Conservation (phyloP, 257 asterid genomes). For the Capsicum pubescens region DNA sequence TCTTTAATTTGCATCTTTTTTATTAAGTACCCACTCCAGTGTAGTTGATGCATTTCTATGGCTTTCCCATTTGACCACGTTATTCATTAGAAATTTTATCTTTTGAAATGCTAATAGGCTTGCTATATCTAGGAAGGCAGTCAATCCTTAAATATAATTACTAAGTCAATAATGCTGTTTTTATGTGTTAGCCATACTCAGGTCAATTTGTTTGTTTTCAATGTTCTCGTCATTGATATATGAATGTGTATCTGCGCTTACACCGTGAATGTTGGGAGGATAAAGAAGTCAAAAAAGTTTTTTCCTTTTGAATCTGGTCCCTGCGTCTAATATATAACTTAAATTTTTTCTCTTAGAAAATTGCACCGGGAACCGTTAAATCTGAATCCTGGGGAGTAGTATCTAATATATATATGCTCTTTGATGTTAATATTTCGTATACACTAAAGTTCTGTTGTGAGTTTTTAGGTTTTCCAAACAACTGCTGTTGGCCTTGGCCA, state of each 20-base stretch:
- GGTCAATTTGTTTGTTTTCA: neutral
- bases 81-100: neutral
- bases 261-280: neutral
- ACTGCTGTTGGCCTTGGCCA: slow-evolving; percentile 98
- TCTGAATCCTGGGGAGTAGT: neutral
- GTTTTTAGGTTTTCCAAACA: slow-evolving; percentile 86
- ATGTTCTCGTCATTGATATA: neutral
- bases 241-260: neutral
- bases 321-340: neutral
- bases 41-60: neutral
- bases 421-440: neutral
- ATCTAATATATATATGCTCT: neutral
- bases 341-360: neutral
- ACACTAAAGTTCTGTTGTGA: neutral
- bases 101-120: neutral
- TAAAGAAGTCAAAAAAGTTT: neutral
- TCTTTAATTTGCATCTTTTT: too few relatives aligned
- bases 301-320: neutral
- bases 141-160: neutral
- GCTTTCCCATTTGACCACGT: neutral
- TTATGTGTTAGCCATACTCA: neutral
- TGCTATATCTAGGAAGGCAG: slow-evolving; percentile 9
- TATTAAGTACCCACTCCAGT: too few relatives aligned
- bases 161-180: neutral
- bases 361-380: neutral